Evolutionary conservation across 1,284 basidiomycete genomes (phyloP).

Genomic region (Naganishia cerealis): DNA sequence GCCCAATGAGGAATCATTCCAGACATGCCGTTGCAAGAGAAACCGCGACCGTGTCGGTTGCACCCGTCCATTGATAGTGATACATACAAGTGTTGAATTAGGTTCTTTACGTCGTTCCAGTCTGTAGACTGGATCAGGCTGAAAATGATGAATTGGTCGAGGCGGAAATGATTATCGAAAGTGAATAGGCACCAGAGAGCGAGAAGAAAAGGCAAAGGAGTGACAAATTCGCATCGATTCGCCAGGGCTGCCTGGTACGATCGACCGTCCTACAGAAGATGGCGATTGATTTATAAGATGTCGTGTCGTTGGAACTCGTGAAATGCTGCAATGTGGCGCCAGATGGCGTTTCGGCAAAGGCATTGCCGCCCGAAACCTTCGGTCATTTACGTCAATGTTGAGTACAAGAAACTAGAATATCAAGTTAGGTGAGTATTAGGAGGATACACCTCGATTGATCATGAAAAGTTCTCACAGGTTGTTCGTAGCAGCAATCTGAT

Average conservation of each 20-base stretch:
- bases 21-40: conserved; percentile 2
- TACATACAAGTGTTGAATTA: conserved; percentile 27
- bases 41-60: background rate
- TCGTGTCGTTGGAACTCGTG: conserved; percentile 26
- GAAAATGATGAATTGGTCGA: background rate
- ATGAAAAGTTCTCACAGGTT: conserved; percentile 66
- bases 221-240: conserved; percentile 23
- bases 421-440: background rate
- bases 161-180: conserved; percentile 5
- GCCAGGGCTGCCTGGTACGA: conserved; percentile 32
- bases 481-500: conserved; percentile 88
- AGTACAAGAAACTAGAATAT: conserved; percentile 33
- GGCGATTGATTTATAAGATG: conserved; percentile 24
- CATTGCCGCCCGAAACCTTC: background rate
- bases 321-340: conserved; percentile 4
- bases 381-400: conserved; percentile 27
- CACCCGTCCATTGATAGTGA: conserved; percentile 1
- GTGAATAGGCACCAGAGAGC: background rate
- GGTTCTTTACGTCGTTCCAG: background rate
- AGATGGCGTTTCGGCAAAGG: conserved; percentile 6
- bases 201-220: background rate
- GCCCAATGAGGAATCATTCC: background rate
- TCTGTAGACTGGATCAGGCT: background rate
- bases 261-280: conserved; percentile 27
- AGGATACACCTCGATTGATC: background rate